Evolutionary conservation across 139 green algal genomes (phyloP).

Genomic region (Nannochloris sp.): DNA sequence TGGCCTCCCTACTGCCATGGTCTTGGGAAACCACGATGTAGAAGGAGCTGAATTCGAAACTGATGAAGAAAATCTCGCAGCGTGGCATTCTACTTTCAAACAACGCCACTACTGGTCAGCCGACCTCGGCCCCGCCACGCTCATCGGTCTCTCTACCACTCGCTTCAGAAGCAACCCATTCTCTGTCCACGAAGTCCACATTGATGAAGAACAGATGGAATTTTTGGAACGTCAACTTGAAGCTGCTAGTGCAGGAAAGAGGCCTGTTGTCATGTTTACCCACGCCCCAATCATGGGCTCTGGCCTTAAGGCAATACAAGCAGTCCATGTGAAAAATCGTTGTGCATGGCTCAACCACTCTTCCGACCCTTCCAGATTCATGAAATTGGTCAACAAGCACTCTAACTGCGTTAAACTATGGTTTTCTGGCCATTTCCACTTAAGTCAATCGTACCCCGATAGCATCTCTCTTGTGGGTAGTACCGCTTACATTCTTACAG

Average conservation of each 20-base stretch:
- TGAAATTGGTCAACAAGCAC: conserved; percentile 45
- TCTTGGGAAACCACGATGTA: conserved; percentile 72
- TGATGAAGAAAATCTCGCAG: conserved; percentile 63
- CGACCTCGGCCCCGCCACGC: conserved; percentile 45
- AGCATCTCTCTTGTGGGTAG: conserved; percentile 44
- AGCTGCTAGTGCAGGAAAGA: conserved; percentile 2
- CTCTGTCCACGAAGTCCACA: conserved; percentile 40
- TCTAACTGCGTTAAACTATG: conserved; percentile 58
- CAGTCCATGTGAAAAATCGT: conserved; percentile 81
- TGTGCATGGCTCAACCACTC: conserved; percentile 58
- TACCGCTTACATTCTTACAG: conserved; percentile 70
- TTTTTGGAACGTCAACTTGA: conserved; percentile 55
- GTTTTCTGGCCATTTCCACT: conserved; percentile 72
- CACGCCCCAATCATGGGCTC: conserved; percentile 70
- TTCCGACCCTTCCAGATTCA: conserved; percentile 46
- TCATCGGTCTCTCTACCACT: conserved; percentile 65
- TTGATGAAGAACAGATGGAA: conserved; percentile 65
- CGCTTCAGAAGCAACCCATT: conserved; percentile 37
- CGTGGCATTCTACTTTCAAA: conserved; percentile 44
- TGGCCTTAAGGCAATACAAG: conserved; percentile 66
- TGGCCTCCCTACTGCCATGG: conserved; percentile 29
- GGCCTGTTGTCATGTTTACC: conserved; percentile 62
- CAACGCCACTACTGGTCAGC: conserved; percentile 61
- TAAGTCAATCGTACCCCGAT: conserved; percentile 70
- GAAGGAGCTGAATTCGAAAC: conserved; percentile 67